A percentile compares a stretch with the other conserved stretches of the same genome.
These are phyloP conservation scores for Nyssa sinensis DNA, from an alignment of 148 eudicot species.

Conservation along the genomic window DNA sequence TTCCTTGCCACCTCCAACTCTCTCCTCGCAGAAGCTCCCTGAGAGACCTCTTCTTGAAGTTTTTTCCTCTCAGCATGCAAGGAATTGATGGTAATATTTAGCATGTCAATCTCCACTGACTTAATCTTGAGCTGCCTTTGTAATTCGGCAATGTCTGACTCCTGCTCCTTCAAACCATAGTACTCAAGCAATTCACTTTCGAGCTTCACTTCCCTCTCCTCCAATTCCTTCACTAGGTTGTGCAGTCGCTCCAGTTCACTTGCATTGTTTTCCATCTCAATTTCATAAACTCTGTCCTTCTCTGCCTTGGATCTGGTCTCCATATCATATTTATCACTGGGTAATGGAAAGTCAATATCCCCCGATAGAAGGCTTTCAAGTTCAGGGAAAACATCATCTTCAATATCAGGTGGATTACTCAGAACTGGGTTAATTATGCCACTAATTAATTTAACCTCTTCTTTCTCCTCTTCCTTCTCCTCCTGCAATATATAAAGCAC, in stretches of 20 bases:
- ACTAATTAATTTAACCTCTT: constrained; percentile 89
- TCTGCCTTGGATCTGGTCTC: constrained; percentile 40
- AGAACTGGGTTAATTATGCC: constrained; percentile 62
- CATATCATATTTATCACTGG: constrained; percentile 52
- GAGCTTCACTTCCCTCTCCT: constrained; percentile 95
- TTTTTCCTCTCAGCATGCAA: constrained; percentile 88
- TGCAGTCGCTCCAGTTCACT: constrained; percentile 75
- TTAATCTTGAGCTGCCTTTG: constrained; percentile 93
- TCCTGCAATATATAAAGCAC: constrained; percentile 45
- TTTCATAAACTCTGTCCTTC: constrained; percentile 57
- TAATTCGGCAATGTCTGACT: constrained; percentile 69
- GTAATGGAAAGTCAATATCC: constrained; percentile 74
- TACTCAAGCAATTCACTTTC: constrained; percentile 96
- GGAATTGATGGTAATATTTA: constrained; percentile 74
- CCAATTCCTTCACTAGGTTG: constrained; percentile 72
- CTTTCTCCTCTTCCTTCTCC: constrained; percentile 61
- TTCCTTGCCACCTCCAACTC: constrained; percentile 82
- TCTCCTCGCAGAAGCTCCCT: constrained; percentile 55
- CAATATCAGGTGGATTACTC: constrained; percentile 47
- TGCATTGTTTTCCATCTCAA: constrained; percentile 73
- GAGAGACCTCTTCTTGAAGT: constrained; percentile 75
- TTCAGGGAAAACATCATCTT: constrained; percentile 71
- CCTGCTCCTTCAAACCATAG: constrained; percentile 96
- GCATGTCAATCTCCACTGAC: constrained; percentile 88
- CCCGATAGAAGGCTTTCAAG: constrained; percentile 79